A percentile compares a stretch with the other conserved stretches of the same genome.
Conservation (phyloP, 768 basidiomycete species). For the Suillus placidus region DNA sequence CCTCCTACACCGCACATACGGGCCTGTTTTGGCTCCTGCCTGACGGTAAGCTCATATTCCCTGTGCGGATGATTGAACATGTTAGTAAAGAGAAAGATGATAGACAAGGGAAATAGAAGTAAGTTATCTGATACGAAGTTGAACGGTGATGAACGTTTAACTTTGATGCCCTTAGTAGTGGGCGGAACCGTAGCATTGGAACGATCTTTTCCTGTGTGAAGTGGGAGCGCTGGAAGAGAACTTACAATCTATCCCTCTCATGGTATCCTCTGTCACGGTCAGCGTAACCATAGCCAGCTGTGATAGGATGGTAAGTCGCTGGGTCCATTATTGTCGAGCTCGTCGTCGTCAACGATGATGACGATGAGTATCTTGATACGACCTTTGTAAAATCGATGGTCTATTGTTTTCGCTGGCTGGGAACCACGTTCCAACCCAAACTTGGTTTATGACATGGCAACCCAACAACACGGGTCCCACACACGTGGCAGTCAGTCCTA, state of each 20-base stretch:
- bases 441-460: conserved; percentile 12
- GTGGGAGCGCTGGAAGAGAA: conserved; percentile 19
- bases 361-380: conserved; percentile 9
- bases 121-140: conserved; percentile 19
- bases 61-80: conserved; percentile 42
- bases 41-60: conserved; percentile 81
- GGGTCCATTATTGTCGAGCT: conserved; percentile 5
- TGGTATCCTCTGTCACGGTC: conserved; percentile 30
- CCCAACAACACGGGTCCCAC: conserved; percentile 13
- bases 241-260: conserved; percentile 44
- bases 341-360: conserved; percentile 7
- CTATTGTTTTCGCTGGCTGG: conserved; percentile 13
- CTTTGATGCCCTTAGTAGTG: conserved; percentile 6
- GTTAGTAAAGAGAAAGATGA: conserved; percentile 3
- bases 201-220: conserved; percentile 18
- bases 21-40: conserved; percentile 92
- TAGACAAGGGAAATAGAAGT: background rate
- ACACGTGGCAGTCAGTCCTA: conserved; percentile 9
- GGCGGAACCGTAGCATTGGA: conserved; percentile 18
- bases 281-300: background rate
- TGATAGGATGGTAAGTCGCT: background rate
- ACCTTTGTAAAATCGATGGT: conserved; percentile 9
- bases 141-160: conserved; percentile 8
- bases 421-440: conserved; percentile 11
- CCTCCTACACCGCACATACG: conserved; percentile 91